Evolutionary conservation across 345 rosid genomes (phyloP).

Genomic region (Dipteronia sinensis): DNA sequence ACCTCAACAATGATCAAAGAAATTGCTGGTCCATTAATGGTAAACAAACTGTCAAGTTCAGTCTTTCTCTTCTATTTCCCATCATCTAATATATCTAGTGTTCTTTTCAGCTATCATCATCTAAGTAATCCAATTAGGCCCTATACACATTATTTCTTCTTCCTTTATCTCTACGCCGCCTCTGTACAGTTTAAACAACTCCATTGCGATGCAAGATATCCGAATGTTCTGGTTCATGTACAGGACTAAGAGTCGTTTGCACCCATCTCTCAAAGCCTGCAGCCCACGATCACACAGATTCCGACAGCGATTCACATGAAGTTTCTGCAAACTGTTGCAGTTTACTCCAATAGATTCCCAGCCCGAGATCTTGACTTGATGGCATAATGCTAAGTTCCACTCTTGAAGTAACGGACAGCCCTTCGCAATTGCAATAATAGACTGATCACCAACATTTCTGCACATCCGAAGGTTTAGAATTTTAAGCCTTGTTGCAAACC

Average conservation of each 20-base stretch:
- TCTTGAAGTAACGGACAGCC: constrained; percentile 74
- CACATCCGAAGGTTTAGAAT: constrained; percentile 65
- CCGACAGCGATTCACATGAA: constrained; percentile 70
- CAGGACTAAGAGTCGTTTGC: constrained; percentile 55
- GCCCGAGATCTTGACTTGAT: constrained; percentile 53
- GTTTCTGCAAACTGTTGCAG: constrained; percentile 61
- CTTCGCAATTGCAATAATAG: constrained; percentile 62
- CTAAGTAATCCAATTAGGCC: constrained; percentile 51
- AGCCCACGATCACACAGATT: constrained; percentile 62
- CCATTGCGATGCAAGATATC: constrained; percentile 40
- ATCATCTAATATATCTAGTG: neutral
- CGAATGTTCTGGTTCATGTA: constrained; percentile 38
- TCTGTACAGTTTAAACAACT: constrained; percentile 56
- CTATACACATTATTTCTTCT: constrained; percentile 53
- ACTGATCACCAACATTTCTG: constrained; percentile 60
- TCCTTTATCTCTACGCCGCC: constrained; percentile 40
- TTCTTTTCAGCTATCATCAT: constrained; percentile 12
- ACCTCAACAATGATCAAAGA: neutral
- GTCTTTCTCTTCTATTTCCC: neutral
- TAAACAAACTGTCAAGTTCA: neutral
- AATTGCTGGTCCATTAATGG: neutral
- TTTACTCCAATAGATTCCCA: constrained; percentile 59
- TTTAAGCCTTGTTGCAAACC: constrained; percentile 52
- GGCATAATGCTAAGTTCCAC: constrained; percentile 73
- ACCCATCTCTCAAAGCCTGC: constrained; percentile 62